Percentiles rank a stretch among this genome's conserved stretches.
phyloP scores from a whole-genome alignment of 179 eudicot genomes.

The Patellifolia procumbens region DNA sequence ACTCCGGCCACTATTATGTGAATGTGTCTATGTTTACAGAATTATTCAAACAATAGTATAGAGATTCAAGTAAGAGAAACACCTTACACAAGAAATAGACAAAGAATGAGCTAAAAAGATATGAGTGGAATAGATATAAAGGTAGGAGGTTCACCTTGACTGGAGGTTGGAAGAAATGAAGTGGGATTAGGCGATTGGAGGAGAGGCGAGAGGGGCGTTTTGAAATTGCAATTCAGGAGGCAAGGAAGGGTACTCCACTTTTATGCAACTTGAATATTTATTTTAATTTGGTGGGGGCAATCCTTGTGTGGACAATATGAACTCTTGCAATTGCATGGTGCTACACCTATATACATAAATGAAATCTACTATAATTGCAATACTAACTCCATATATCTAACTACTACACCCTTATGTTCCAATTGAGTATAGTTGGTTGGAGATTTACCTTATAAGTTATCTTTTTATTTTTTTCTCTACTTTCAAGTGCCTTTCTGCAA shows the following conservation, averaged over 20 bases:
- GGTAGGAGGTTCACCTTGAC: background rate
- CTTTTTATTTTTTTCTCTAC: too few relatives aligned
- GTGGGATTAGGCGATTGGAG: background rate
- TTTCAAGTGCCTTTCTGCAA: too few relatives aligned
- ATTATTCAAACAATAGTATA: too few relatives aligned
- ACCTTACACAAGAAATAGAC: background rate
- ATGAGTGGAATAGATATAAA: background rate
- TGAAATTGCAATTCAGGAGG: background rate
- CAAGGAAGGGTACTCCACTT: background rate
- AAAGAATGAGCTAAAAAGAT: background rate
- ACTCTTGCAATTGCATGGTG: conserved; percentile 23
- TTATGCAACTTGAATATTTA: conserved; percentile 4
- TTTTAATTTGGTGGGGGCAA: conserved; percentile 31
- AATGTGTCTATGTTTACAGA: too few relatives aligned
- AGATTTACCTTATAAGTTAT: too few relatives aligned
- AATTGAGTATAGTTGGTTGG: too few relatives aligned
- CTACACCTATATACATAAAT: background rate
- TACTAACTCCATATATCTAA: background rate
- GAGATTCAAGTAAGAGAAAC: too few relatives aligned
- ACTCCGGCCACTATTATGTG: too few relatives aligned
- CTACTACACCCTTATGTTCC: background rate
- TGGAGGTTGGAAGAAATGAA: background rate
- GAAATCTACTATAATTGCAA: background rate
- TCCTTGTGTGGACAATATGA: conserved; percentile 10
- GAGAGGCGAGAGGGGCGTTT: background rate